Percentiles rank a stretch among this genome's conserved stretches.
These are phyloP conservation scores for Pleurotus citrinopileatus DNA, from an alignment of 768 basidiomycete genomes.

Conservation along the genomic window DNA sequence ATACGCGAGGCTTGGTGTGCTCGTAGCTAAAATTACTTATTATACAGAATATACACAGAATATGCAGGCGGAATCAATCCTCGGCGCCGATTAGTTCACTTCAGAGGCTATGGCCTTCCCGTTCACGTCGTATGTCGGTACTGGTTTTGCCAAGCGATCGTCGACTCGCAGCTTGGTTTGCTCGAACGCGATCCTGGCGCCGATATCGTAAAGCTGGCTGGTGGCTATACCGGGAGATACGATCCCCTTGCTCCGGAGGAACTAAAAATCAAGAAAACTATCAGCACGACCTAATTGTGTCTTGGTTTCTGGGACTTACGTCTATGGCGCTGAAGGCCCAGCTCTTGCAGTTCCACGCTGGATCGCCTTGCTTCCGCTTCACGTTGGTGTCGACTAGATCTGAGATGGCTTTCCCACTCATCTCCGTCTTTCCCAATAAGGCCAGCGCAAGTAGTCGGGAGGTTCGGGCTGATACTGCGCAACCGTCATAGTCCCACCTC, in stretches of 20 bases:
- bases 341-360: background rate
- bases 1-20: too few relatives aligned
- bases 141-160: background rate
- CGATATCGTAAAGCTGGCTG: background rate
- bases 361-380: background rate
- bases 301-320: background rate
- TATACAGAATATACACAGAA: too few relatives aligned
- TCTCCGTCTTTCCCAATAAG: background rate
- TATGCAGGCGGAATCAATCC: too few relatives aligned
- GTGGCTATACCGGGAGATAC: background rate
- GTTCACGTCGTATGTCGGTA: background rate
- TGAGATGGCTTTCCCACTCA: background rate
- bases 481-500: background rate
- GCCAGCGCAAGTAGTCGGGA: background rate
- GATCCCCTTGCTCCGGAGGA: background rate
- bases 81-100: background rate
- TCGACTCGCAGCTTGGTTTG: background rate
- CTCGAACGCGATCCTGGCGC: background rate
- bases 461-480: background rate
- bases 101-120: background rate
- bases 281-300: background rate
- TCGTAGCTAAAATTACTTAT: too few relatives aligned
- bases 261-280: background rate
- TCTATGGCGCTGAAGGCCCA: background rate
- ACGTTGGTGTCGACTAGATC: background rate